A percentile compares a stretch with the other conserved stretches of the same genome.
phyloP scores from a whole-genome alignment of 139 green algal genomes.

The Chlamydomonas sp. region DNA sequence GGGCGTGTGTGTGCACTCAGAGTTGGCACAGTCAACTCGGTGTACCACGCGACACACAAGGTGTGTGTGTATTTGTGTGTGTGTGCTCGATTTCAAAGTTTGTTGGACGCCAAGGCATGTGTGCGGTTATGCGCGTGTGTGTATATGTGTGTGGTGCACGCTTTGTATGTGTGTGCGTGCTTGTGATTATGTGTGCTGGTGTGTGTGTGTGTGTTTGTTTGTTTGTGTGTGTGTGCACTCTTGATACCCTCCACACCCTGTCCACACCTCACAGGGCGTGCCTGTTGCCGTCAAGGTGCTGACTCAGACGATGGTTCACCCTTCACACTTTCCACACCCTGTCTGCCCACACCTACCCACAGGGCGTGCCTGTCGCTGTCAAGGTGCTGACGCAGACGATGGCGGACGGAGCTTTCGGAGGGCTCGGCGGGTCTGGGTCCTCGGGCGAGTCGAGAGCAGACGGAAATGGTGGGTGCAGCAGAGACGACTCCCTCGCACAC shows the following conservation, averaged over 20 bases:
- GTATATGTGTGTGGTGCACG: too few relatives aligned
- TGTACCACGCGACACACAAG: too few relatives aligned
- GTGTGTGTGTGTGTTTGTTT: slow-evolving; percentile 8
- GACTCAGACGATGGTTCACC: neutral
- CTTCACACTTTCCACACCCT: neutral
- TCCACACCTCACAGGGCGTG: too few relatives aligned
- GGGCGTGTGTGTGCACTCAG: too few relatives aligned
- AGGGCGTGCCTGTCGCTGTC: slow-evolving; percentile 13
- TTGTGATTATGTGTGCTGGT: neutral
- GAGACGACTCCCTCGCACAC: too few relatives aligned
- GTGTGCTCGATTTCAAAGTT: too few relatives aligned
- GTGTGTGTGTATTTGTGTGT: too few relatives aligned
- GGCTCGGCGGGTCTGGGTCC: too few relatives aligned
- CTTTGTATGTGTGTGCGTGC: slow-evolving; percentile 6
- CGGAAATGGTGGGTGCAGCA: too few relatives aligned
- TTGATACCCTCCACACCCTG: neutral
- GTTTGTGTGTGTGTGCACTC: too few relatives aligned
- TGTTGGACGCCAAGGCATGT: neutral
- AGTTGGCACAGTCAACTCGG: too few relatives aligned
- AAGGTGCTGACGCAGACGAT: slow-evolving; percentile 23
- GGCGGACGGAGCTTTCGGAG: slow-evolving; percentile 18
- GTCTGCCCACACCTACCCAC: neutral
- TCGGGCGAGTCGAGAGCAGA: too few relatives aligned
- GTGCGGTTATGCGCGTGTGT: neutral
- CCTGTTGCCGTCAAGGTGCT: neutral